A percentile compares a stretch with the other conserved stretches of the same genome.
phyloP scores from a whole-genome alignment of 2,329 filamentous ascomycete genomes.

The Aspergillus fructus region DNA sequence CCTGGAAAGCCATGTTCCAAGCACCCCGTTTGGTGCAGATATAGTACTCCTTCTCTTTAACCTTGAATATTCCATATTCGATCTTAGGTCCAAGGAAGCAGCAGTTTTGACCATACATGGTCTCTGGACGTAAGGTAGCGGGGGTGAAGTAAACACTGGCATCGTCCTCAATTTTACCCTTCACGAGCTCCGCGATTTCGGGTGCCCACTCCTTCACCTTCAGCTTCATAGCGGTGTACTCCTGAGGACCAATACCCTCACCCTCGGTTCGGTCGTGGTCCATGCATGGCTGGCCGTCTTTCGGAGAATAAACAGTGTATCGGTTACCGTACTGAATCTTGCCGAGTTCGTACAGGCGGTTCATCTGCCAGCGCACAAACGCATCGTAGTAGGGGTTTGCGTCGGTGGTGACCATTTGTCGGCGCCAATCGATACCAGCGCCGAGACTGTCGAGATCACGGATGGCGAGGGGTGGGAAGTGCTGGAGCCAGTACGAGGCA shows the following conservation, averaged over 20 bases:
- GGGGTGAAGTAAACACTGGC: constrained; percentile 86
- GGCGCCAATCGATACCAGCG: constrained; percentile 86
- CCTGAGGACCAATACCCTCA: constrained; percentile 80
- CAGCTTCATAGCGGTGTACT: constrained; percentile 91
- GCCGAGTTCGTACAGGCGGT: constrained; percentile 78
- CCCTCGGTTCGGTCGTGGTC: constrained; percentile 81
- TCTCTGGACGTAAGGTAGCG: constrained; percentile 90
- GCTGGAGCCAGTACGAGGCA: constrained; percentile 85
- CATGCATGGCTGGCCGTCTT: constrained; percentile 84
- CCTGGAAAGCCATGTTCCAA: constrained; percentile 95
- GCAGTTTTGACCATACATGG: constrained; percentile 97
- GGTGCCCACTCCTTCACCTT: constrained; percentile 87
- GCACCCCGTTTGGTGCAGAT: constrained; percentile 79
- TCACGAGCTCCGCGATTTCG: constrained; percentile 67
- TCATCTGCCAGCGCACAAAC: constrained; percentile 98
- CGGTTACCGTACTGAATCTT: constrained; percentile 94
- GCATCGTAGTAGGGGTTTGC: constrained; percentile 96
- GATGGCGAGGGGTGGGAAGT: constrained; percentile 77
- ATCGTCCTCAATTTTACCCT: constrained; percentile 74
- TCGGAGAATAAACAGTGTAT: constrained; percentile 90
- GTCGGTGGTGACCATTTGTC: constrained; percentile 91
- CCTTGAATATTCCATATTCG: constrained; percentile 83
- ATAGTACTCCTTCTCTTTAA: constrained; percentile 75
- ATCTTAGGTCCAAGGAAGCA: constrained; percentile 93
- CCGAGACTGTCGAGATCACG: constrained; percentile 82